Conservation (phyloP, 345 rosid species). For the Syzygium aromaticum region DNA sequence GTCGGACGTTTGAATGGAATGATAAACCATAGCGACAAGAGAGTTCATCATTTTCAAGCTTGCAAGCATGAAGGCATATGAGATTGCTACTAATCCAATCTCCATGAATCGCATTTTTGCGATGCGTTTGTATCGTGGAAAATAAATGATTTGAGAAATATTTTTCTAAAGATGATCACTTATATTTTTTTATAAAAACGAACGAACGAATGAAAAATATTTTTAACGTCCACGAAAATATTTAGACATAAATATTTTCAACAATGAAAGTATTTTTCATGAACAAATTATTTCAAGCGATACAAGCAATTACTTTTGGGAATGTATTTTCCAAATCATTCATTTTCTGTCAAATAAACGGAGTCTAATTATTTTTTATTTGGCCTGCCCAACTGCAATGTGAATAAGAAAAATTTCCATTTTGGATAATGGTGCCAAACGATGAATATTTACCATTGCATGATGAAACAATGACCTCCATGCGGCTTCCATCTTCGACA, state of each 20-base stretch:
- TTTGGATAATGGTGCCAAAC: background rate
- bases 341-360: background rate
- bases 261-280: background rate
- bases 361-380: background rate
- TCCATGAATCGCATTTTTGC: background rate
- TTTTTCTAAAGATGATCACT: background rate
- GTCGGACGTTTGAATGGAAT: background rate
- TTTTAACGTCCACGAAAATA: fast-evolving
- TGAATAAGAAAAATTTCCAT: background rate
- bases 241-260: fast-evolving
- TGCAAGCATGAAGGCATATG: background rate
- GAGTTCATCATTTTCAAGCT: background rate
- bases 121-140: fast-evolving
- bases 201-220: background rate
- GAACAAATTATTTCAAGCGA: background rate
- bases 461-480: background rate
- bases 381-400: background rate
- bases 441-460: background rate
- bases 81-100: background rate
- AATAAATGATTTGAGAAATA: background rate
- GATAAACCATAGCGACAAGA: background rate
- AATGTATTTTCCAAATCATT: background rate
- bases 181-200: fast-evolving
- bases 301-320: fast-evolving
- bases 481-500: background rate